Evolutionary conservation across 2,329 filamentous ascomycete genomes (phyloP).

Genomic region (Botryotinia narcissicola): DNA sequence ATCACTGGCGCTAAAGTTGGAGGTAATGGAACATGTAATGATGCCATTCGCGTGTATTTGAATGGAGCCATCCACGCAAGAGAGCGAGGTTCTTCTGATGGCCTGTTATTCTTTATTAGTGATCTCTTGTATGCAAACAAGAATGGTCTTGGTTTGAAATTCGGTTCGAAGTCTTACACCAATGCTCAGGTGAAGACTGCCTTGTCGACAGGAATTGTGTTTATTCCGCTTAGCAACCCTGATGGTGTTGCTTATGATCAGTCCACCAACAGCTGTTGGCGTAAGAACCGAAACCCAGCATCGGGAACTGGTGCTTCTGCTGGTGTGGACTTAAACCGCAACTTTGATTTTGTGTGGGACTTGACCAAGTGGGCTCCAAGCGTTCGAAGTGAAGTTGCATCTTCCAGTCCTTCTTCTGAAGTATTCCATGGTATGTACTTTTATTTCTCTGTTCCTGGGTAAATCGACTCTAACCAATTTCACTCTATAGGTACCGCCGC

Average conservation of each 20-base stretch:
- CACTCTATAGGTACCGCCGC: conserved; percentile 44
- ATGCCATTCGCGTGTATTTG: conserved; percentile 50
- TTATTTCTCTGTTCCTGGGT: background rate
- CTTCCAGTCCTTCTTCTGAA: conserved; percentile 33
- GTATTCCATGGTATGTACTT: conserved; percentile 41
- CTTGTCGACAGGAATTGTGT: conserved; percentile 52
- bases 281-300: conserved; percentile 54
- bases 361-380: conserved; percentile 45
- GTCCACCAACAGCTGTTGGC: conserved; percentile 50
- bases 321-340: conserved; percentile 55
- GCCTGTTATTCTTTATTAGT: conserved; percentile 55
- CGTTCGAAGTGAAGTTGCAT: conserved; percentile 43
- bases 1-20: conserved; percentile 46
- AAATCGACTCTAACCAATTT: background rate
- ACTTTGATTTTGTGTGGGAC: conserved; percentile 59
- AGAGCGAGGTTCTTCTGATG: conserved; percentile 56
- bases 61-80: conserved; percentile 56
- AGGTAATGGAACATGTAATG: conserved; percentile 42
- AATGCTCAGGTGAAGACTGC: conserved; percentile 51
- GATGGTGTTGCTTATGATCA: conserved; percentile 53
- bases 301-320: conserved; percentile 39
- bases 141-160: conserved; percentile 49
- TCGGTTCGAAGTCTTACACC: conserved; percentile 52
- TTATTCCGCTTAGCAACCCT: conserved; percentile 53
- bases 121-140: conserved; percentile 55